Conservation (phyloP, 2,329 filamentous ascomycete species). For the Bipolaris sorokiniana region DNA sequence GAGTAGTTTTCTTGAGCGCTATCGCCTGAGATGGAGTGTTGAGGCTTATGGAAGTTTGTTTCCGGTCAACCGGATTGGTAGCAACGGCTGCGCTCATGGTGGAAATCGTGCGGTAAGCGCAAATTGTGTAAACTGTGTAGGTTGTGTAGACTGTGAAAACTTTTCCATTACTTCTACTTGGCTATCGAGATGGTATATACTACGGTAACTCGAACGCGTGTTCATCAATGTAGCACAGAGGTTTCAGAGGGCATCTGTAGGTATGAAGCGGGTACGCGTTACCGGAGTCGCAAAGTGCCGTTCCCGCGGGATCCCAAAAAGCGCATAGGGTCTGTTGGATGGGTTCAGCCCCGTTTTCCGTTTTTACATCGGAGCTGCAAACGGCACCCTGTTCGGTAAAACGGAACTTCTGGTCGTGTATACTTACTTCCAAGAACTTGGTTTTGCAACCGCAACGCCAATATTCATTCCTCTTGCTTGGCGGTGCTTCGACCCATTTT, state of each 20-base stretch:
- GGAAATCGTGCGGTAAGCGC: not conserved
- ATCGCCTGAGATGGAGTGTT: not conserved
- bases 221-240: not conserved
- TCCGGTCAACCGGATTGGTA: not conserved
- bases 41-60: not conserved
- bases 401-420: no score
- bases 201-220: not conserved
- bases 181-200: conserved; percentile 4
- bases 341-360: no score
- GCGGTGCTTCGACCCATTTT: no score
- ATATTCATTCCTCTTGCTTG: no score
- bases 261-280: not conserved
- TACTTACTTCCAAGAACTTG: no score
- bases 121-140: not conserved
- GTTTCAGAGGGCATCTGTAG: not conserved
- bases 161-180: not conserved
- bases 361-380: no score
- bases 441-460: no score
- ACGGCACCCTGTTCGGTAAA: no score
- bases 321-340: no score
- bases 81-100: conserved; percentile 15
- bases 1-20: conserved; percentile 4
- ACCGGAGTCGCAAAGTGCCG: not conserved
- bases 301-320: not conserved
- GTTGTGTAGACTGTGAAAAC: not conserved